Evolutionary conservation across 2,329 filamentous ascomycete genomes (phyloP), one percentile per base, ranked within the genome.

Genomic region (Aspergillus unguis): DNA sequence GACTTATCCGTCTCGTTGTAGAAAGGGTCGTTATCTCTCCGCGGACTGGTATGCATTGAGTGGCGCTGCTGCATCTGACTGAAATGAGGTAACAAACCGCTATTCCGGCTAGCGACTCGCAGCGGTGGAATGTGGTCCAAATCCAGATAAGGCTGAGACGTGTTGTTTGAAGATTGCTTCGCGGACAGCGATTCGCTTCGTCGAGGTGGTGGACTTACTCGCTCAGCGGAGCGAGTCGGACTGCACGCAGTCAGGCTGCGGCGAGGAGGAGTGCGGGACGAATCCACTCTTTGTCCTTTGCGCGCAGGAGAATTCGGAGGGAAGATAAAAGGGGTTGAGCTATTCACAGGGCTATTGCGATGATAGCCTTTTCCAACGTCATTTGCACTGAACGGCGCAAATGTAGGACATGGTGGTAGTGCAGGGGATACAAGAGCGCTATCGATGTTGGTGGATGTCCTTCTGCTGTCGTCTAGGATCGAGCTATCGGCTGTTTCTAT

Each of bases 401-500:
- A 71, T 3, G 64, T 68, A 23, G 66, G 67, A 36, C 68, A 70
- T 2, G 66, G 65, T 6, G 70, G 62, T 35, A 70, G 58, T 8
- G 55, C 61, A 9, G 69, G 68, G 1, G 68, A 69, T 36, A 59
- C 62, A 17, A 68, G 53, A 5, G 65, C 63, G 26, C 60, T 60
- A 7, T 70, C 67, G 5, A 58, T 53, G 2, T 62, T 66, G n/a
- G 57, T 54, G 5, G 64, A 64, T 26, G 59, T 59, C 35, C 62
- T 61, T 46, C 57, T 54, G 37, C 63, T 62, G 29, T 70, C 70
- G 7, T 71, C 68, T 27, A 71, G 50, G 36, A 72, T 71, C 2
- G 70, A 72, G 49, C 69, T 72, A 53, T 71, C 68, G 3, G 67
- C 70, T 1, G 68, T 72, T 46, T 71, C 70, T 1, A 72, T 52